These are phyloP conservation scores for Herpetomonas tarakana DNA, from an alignment of 208 protist genomes.

Conservation along the genomic window DNA sequence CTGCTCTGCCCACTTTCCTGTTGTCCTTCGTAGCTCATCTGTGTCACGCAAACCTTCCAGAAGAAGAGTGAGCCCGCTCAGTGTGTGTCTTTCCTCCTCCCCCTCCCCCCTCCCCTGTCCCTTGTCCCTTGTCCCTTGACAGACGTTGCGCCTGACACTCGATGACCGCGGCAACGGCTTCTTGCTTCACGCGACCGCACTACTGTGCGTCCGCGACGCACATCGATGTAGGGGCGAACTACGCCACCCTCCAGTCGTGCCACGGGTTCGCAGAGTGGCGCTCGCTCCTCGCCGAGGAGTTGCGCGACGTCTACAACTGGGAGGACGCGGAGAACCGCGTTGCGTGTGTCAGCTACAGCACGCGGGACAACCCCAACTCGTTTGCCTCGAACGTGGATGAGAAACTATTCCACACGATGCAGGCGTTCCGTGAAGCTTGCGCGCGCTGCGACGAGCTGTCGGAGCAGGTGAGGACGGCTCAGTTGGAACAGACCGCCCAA, in stretches of 20 bases:
- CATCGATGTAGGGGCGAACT: conserved; percentile 51
- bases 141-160: no score
- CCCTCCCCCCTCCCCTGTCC: no score
- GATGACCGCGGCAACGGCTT: no score
- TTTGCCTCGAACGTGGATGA: conserved; percentile 44
- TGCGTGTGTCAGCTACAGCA: conserved; percentile 46
- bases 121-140: no score
- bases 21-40: no score
- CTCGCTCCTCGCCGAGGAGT: conserved; percentile 38
- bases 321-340: background rate
- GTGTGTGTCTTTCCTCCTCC: no score
- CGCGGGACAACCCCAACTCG: conserved; percentile 10
- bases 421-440: conserved; percentile 29
- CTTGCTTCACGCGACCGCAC: conserved; percentile 67
- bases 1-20: no score
- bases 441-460: conserved; percentile 8
- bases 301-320: conserved; percentile 37
- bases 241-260: conserved; percentile 30
- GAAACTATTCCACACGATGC: conserved; percentile 36
- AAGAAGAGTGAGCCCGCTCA: no score
- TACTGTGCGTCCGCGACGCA: conserved; percentile 24
- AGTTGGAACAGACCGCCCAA: conserved; percentile 9
- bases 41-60: no score
- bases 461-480: conserved; percentile 1
- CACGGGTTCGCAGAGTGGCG: conserved; percentile 36